These are phyloP conservation scores for Ophiostoma piceae DNA, from an alignment of 2,329 filamentous ascomycete species.

Conservation along the genomic window DNA sequence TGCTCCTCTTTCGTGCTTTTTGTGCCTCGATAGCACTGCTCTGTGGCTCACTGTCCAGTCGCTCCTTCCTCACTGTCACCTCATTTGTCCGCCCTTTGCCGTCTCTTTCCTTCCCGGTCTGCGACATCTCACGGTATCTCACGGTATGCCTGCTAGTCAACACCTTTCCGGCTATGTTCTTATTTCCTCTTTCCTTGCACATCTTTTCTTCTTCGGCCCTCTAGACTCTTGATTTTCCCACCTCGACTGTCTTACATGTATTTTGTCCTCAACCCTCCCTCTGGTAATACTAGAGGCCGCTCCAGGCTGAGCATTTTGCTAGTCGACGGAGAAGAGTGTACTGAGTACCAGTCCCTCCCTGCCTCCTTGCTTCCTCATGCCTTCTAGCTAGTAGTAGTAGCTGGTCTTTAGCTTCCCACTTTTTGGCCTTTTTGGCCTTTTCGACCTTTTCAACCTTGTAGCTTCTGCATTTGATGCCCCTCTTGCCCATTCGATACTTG, in stretches of 20 bases:
- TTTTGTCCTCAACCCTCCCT: constrained; percentile 8
- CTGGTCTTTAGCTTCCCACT: constrained; percentile 18
- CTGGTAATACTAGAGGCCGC: background rate
- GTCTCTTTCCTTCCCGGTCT: background rate
- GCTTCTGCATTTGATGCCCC: background rate
- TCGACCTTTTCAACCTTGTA: background rate
- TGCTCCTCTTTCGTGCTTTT: background rate
- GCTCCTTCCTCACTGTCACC: background rate
- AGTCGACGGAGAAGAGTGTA: background rate
- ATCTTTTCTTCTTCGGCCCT: constrained; percentile 10
- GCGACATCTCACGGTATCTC: background rate
- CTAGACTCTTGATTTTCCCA: constrained; percentile 9
- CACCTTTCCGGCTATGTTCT: background rate
- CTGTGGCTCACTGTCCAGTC: background rate
- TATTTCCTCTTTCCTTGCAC: constrained; percentile 9
- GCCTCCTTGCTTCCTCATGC: constrained; percentile 15
- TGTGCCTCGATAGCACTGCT: background rate
- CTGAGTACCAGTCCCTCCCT: background rate
- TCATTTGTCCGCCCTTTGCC: background rate
- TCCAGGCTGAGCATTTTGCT: background rate
- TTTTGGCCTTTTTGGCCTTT: constrained; percentile 1
- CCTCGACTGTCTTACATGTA: background rate
- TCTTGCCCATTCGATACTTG: background rate
- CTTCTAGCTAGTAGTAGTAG: constrained; percentile 19
- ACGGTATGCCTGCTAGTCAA: background rate